Base-by-base conservation (phyloP, 805 yeast genomes). In the Kodamaea neixiangensis region DNA sequence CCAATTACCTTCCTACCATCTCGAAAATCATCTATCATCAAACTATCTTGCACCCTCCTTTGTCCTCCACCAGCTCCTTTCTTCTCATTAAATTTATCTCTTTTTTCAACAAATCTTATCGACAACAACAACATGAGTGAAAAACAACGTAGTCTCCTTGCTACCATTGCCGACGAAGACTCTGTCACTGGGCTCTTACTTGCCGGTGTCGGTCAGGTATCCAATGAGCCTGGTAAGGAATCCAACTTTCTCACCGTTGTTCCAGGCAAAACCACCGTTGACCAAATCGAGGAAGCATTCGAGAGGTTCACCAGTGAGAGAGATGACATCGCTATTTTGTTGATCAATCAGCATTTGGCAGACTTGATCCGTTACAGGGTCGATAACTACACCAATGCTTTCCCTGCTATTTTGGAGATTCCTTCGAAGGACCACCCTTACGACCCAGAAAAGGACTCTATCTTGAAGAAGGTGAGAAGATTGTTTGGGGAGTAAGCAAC, bases 381-480 rank as follows among this genome's bases (percentile, higher is more conserved):
- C 43, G 99, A 94, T 62, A 78, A 81, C 44, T 94, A 80, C 72
- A 83, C 96, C 14, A 82, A 85, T 56, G 96, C 99, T 9, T 94
- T 94, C 71, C 99, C 99, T 7, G 97, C 99, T 2, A 83, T 94
- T 44, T 77, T 94, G 64, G 99, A 94, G 72, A 94, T 94, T 55
- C 99, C 99, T 21, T 90, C 97, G 13, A 94, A 94, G 75, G 99
- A 94, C 65, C 98, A 94, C 68, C 98, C 99, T 18, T 94, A 94
- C 68, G 96, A 94, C 68, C 99, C 99, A 17, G 98, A 93, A 68
- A 94, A 93, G 82, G 99, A 94, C 71, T 87, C 96, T 17, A 91
- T 94, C 38, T 79, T 94, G 71, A 86, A 93, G 72, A 87, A 96
- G 68, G 99, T 94, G 31, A 87, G 96, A 76, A 85, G 97, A 67